phyloP scores from a whole-genome alignment of 176 grass and related monocot genomes.

The Echinochloa phyllopogon region DNA sequence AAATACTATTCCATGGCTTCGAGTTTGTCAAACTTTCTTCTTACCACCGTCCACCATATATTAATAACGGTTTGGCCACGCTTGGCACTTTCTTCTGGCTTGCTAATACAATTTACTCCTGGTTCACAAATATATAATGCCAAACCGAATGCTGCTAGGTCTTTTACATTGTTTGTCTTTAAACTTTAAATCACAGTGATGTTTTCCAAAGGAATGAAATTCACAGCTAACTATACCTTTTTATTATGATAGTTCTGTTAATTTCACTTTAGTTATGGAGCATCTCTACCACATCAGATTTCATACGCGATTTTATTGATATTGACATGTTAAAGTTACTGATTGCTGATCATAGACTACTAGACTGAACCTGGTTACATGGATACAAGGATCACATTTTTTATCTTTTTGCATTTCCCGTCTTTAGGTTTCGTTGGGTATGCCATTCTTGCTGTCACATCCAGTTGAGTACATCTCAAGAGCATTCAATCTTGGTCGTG shows the following conservation, averaged over 20 bases:
- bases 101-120: background rate
- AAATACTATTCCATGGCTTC: conserved; percentile 15
- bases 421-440: conserved; percentile 81
- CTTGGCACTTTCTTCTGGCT: background rate
- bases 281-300: background rate
- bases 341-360: background rate
- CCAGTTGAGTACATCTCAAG: conserved; percentile 84
- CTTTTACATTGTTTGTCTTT: background rate
- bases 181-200: conserved; percentile 10
- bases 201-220: background rate
- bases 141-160: conserved; percentile 12
- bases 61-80: background rate
- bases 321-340: conserved; percentile 3
- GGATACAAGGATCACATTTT: background rate
- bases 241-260: background rate
- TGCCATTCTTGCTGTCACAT: conserved; percentile 84
- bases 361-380: background rate
- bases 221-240: background rate
- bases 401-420: conserved; percentile 23
- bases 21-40: background rate
- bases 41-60: conserved; percentile 27
- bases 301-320: background rate
- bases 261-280: background rate
- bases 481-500: conserved; percentile 92
- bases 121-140: background rate